These are phyloP conservation scores for Diaporthe velutina DNA, from an alignment of 2,329 filamentous ascomycete genomes.

Conservation along the genomic window DNA sequence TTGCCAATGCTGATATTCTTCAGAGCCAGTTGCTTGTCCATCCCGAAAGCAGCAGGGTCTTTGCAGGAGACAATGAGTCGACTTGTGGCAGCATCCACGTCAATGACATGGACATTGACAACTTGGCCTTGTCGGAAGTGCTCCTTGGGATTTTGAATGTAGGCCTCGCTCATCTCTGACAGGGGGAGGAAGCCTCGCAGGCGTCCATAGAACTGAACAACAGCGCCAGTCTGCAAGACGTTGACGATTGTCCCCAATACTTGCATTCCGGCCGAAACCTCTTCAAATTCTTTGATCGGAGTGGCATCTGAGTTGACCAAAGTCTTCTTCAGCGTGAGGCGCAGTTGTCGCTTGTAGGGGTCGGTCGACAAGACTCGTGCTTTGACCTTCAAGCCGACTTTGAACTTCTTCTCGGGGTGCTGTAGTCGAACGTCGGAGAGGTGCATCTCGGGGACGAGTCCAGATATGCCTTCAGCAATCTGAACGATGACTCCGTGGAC, in stretches of 20 bases:
- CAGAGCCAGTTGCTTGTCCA: slow-evolving; percentile 82
- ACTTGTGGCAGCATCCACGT: slow-evolving; percentile 77
- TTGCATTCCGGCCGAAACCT: slow-evolving; percentile 80
- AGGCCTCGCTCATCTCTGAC: slow-evolving; percentile 98
- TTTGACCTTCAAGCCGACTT: slow-evolving; percentile 86
- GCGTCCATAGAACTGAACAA: slow-evolving; percentile 91
- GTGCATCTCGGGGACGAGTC: slow-evolving; percentile 90
- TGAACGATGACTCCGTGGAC: slow-evolving; percentile 85
- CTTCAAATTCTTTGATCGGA: slow-evolving; percentile 83
- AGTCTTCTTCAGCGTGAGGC: slow-evolving; percentile 93
- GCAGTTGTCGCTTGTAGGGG: slow-evolving; percentile 80
- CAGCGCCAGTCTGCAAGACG: slow-evolving; percentile 81
- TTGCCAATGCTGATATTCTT: slow-evolving; percentile 80
- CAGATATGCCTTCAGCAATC: slow-evolving; percentile 87
- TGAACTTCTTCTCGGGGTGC: slow-evolving; percentile 96
- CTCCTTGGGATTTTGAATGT: slow-evolving; percentile 87
- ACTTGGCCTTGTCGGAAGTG: slow-evolving; percentile 94
- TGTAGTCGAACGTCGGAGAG: slow-evolving; percentile 89
- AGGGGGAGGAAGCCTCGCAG: slow-evolving; percentile 91
- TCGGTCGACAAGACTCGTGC: slow-evolving; percentile 88
- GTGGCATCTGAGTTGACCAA: slow-evolving; percentile 88
- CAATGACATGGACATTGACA: slow-evolving; percentile 88
- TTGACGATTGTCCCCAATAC: slow-evolving; percentile 90
- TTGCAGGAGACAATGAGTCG: slow-evolving; percentile 93
- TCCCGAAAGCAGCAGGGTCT: slow-evolving; percentile 82